Evolutionary conservation across 2,329 filamentous ascomycete genomes (phyloP).

Genomic region (Westerdykella sp.): DNA sequence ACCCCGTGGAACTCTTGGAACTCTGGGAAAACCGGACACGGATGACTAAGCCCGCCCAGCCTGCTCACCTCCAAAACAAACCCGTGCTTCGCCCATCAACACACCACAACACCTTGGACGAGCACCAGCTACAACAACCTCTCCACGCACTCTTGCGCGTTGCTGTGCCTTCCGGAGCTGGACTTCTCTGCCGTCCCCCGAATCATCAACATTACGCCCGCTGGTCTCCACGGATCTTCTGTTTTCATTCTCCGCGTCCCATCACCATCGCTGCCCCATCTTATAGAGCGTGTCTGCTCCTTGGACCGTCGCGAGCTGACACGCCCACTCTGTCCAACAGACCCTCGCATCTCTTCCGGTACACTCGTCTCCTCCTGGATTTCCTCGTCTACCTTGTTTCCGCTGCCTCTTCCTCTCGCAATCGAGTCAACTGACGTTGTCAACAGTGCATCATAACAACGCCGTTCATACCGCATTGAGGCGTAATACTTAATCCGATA

Average conservation of each 20-base stretch:
- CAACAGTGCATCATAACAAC: slow-evolving; percentile 36
- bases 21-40: slow-evolving; percentile 1
- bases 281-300: slow-evolving; percentile 27
- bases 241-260: slow-evolving; percentile 24
- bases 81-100: slow-evolving; percentile 28
- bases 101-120: slow-evolving; percentile 28
- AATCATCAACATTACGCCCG: slow-evolving; percentile 14
- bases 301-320: slow-evolving; percentile 24
- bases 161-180: slow-evolving; percentile 28
- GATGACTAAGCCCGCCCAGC: slow-evolving; percentile 18
- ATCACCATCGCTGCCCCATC: slow-evolving; percentile 29
- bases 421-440: slow-evolving; percentile 20
- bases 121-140: slow-evolving; percentile 11
- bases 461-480: slow-evolving; percentile 20
- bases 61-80: slow-evolving; percentile 30
- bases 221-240: slow-evolving; percentile 25
- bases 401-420: neutral
- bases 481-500: slow-evolving; percentile 19
- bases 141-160: slow-evolving; percentile 15
- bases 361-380: slow-evolving; percentile 16
- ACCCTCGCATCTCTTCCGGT: slow-evolving; percentile 16
- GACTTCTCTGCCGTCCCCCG: slow-evolving; percentile 22
- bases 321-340: slow-evolving; percentile 18
- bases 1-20: neutral
- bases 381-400: slow-evolving; percentile 1